A percentile compares a stretch with the other conserved stretches of the same genome.
Conservation (phyloP, 768 basidiomycete species). For the Suillus occidentalis region DNA sequence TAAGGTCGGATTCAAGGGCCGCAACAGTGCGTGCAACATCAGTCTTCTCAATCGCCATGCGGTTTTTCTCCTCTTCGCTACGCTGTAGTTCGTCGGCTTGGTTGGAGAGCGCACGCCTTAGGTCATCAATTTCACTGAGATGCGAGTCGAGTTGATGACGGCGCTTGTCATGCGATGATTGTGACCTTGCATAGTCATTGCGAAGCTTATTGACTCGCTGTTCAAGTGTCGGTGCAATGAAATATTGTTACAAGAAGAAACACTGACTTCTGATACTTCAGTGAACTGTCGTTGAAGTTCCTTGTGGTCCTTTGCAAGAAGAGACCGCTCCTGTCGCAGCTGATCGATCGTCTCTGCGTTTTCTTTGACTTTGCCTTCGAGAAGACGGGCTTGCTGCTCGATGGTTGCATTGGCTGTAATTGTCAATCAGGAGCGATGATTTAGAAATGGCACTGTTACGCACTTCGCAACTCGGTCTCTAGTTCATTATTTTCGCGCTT, state of each 20-base stretch:
- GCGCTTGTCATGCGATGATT: conserved; percentile 67
- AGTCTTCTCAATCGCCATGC: conserved; percentile 59
- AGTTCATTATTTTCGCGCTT: conserved; percentile 76
- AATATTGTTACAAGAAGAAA: not conserved
- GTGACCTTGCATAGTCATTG: conserved; percentile 57
- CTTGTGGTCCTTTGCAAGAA: conserved; percentile 70
- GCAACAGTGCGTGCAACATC: conserved; percentile 69
- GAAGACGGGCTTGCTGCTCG: conserved; percentile 71
- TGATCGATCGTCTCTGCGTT: conserved; percentile 72
- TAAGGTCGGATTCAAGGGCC: conserved; percentile 68
- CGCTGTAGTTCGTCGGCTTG: conserved; percentile 63
- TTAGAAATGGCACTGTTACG: conserved; percentile 15
- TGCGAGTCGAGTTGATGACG: conserved; percentile 75
- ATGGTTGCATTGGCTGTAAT: conserved; percentile 57
- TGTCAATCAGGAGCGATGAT: conserved; percentile 14
- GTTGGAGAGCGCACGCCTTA: conserved; percentile 63
- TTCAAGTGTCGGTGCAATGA: not conserved
- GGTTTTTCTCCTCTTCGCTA: conserved; percentile 63
- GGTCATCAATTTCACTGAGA: conserved; percentile 71
- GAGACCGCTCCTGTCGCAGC: conserved; percentile 72
- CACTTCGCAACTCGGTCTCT: conserved; percentile 73
- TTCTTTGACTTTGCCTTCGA: conserved; percentile 67
- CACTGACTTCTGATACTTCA: conserved; percentile 64
- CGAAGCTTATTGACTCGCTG: conserved; percentile 64
- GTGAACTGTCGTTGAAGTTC: conserved; percentile 67